Conservation (phyloP, 805 yeast species). For the Kazachstania psychrophila region DNA sequence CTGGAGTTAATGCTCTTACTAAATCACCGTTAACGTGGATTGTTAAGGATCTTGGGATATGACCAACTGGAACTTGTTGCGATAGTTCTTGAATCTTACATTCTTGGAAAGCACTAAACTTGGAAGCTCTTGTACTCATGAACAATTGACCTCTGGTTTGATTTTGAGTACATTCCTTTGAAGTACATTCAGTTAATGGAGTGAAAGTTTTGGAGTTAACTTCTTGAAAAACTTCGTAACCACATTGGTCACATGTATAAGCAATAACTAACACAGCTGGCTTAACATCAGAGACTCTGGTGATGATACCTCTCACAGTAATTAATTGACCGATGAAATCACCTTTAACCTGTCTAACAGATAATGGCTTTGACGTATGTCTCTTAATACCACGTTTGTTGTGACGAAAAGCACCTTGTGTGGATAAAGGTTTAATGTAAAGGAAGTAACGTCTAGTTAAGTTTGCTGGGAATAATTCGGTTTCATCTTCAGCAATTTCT, state of each 20-base stretch:
- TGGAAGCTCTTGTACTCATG: constrained; percentile 91
- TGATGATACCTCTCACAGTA: constrained; percentile 88
- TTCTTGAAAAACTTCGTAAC: constrained; percentile 93
- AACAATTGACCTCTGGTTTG: constrained; percentile 80
- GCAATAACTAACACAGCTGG: constrained; percentile 89
- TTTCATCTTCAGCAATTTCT: constrained; percentile 31
- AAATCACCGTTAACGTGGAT: constrained; percentile 88
- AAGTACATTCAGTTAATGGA: constrained; percentile 83
- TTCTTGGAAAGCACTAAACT: constrained; percentile 91
- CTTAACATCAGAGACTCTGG: constrained; percentile 92
- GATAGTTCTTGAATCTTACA: constrained; percentile 91
- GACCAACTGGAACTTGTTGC: constrained; percentile 95
- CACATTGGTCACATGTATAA: constrained; percentile 96
- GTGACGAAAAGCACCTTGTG: constrained; percentile 25
- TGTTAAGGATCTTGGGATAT: constrained; percentile 81
- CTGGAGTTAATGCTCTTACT: constrained; percentile 82
- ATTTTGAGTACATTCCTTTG: constrained; percentile 68
- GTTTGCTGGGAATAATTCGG: constrained; percentile 69
- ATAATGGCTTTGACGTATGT: constrained; percentile 45
- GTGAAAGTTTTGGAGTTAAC: constrained; percentile 74
- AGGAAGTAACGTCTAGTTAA: constrained; percentile 79
- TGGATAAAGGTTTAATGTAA: constrained; percentile 74
- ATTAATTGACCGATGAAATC: constrained; percentile 73
- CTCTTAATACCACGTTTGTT: constrained; percentile 11
- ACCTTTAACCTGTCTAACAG: constrained; percentile 88